Evolutionary conservation across 1,139 yeast genomes (phyloP).

Genomic region (Saccharomyces uvarum): DNA sequence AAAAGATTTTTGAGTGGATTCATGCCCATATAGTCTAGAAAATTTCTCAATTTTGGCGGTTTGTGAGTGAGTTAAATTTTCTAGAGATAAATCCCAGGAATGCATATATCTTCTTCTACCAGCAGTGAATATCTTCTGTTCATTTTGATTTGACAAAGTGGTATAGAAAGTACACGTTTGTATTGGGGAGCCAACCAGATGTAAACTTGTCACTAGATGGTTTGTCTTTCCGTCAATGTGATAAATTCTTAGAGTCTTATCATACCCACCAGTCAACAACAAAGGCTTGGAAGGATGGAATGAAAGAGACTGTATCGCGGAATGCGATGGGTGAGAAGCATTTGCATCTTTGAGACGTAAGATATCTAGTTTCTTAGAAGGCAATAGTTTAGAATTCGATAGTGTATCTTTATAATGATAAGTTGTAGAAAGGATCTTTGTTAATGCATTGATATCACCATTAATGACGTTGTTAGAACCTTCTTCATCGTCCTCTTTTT

Average conservation of each 20-base stretch:
- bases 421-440: slow-evolving; percentile 52
- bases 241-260: slow-evolving; percentile 75
- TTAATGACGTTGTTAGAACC: slow-evolving; percentile 31
- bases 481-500: slow-evolving; percentile 31
- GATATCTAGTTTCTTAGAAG: slow-evolving; percentile 66
- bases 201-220: slow-evolving; percentile 72
- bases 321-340: slow-evolving; percentile 53
- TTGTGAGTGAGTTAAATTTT: slow-evolving; percentile 36
- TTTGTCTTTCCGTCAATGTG: slow-evolving; percentile 89
- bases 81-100: slow-evolving; percentile 68
- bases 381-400: slow-evolving; percentile 50
- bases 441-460: slow-evolving; percentile 49
- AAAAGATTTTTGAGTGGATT: slow-evolving; percentile 74
- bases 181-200: slow-evolving; percentile 71
- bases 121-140: slow-evolving; percentile 63
- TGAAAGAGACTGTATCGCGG: slow-evolving; percentile 74
- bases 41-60: slow-evolving; percentile 58
- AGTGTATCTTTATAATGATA: slow-evolving; percentile 45
- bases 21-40: slow-evolving; percentile 87
- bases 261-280: slow-evolving; percentile 85
- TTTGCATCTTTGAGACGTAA: slow-evolving; percentile 82
- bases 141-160: slow-evolving; percentile 14
- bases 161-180: slow-evolving; percentile 47
- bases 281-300: slow-evolving; percentile 85
- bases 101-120: slow-evolving; percentile 91